Evolutionary conservation across 2,329 filamentous ascomycete genomes (phyloP), one percentile per base, ranked within the genome.

Genomic region (Cladosporium colombiae): DNA sequence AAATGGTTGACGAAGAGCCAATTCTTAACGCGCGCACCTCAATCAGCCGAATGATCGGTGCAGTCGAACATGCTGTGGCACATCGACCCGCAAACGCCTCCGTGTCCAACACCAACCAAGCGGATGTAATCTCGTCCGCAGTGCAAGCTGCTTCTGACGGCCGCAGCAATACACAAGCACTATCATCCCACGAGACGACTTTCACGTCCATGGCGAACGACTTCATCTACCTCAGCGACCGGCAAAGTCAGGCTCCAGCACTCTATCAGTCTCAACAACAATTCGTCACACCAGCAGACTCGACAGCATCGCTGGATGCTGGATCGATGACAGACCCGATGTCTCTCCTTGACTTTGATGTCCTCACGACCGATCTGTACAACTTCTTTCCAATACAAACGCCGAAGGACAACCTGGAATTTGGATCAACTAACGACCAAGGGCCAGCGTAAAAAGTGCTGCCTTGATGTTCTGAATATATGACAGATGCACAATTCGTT

Each of bases 341-440:
- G 31, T 50, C 68, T 16, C 44, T 67, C 13, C 62, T 72, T 27
- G 68, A 72, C 59, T 69, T 73, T 62, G 73, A 75, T 27, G 71
- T 75, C 1, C 50, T 75, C 25, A 75, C 73, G 3, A 75, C 74
- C 8, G 74, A 75, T 35, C 37, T 75, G 44, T 71, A 70, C 62
- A 74, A 71, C 37, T 75, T 75, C 65, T 75, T 72, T 69, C 85
- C 83, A 10, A 35, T 55, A 29, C 31, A 29, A 21, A 55, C 52
- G 27, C 52, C 52, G 0, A 29, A 55, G 29, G 27, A 44, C 18
- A 31, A 33, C 49, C 44, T 31, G n/a, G 52, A 55, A 6, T 55
- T 55, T 55, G 52, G 52, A 2, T 29, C 27, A 5, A 23, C n/a
- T 18, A 33, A 55, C 31, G 52, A 21, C 27, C 29, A 55, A n/a